Percentiles rank a stretch among this genome's conserved stretches.
Evolutionary conservation across 192 early-diverging fungal species (phyloP).

Genomic region (Geranomyces michiganensis): DNA sequence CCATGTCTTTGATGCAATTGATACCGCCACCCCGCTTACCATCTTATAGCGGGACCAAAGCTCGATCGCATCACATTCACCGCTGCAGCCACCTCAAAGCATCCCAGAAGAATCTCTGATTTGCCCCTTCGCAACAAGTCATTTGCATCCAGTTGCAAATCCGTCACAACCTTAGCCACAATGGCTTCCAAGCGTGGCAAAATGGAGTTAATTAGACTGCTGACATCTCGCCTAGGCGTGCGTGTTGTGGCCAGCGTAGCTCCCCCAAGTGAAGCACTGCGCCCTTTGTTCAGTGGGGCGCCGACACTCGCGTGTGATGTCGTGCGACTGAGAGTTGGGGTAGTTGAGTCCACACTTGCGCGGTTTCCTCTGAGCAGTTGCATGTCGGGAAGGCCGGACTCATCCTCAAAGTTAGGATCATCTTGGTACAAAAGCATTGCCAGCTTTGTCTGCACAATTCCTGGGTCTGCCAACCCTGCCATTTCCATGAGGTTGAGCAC

Average conservation of each 20-base stretch:
- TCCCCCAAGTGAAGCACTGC: background rate
- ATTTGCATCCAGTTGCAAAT: conserved; percentile 4
- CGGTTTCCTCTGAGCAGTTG: background rate
- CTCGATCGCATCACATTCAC: conserved; percentile 10
- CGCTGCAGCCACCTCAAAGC: conserved; percentile 1
- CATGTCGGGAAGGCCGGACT: background rate
- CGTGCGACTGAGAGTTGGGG: background rate
- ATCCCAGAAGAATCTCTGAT: background rate
- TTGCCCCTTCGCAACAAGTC: background rate
- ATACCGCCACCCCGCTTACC: background rate
- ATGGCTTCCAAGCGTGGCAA: conserved; percentile 3
- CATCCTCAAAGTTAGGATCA: background rate
- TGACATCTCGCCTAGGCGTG: conserved; percentile 1
- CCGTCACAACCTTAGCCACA: background rate
- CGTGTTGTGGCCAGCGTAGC: background rate
- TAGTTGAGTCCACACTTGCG: background rate
- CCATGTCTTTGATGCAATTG: background rate
- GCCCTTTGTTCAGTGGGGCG: background rate
- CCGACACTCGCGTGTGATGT: background rate
- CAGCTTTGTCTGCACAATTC: background rate
- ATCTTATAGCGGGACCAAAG: background rate
- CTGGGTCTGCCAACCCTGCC: conserved; percentile 19
- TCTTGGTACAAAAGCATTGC: conserved; percentile 23
- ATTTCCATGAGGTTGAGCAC: conserved; percentile 17
- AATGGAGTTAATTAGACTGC: background rate